Evolutionary conservation across 176 grass and related monocot genomes (phyloP).

Genomic region (Eremochloa ophiuroides): DNA sequence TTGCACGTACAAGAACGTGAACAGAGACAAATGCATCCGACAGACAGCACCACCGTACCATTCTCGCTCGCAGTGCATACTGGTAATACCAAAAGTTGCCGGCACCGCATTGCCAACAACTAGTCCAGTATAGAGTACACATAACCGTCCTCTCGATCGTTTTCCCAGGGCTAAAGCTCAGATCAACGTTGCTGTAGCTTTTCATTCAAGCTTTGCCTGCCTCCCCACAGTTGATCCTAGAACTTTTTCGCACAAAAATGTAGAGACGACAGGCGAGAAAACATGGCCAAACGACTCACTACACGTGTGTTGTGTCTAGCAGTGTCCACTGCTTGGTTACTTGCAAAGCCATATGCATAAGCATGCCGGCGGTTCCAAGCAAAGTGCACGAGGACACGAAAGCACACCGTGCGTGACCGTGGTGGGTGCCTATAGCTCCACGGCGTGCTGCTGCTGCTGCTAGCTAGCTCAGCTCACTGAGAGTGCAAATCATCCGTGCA

Average conservation of each 20-base stretch:
- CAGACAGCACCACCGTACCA: too few species aligned
- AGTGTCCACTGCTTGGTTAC: not conserved
- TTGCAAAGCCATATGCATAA: not conserved
- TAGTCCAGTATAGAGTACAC: not conserved
- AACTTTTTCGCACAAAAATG: not conserved
- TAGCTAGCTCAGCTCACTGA: not conserved
- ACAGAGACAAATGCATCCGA: too few species aligned
- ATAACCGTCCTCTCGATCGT: not conserved
- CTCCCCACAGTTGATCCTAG: not conserved
- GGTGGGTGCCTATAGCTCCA: too few species aligned
- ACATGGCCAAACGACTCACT: not conserved
- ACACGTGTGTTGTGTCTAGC: not conserved
- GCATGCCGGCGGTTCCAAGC: conserved; percentile 24
- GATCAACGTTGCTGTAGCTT: not conserved
- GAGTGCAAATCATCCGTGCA: not conserved
- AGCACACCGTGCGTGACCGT: not conserved
- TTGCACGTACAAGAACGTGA: too few species aligned
- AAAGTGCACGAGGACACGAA: not conserved
- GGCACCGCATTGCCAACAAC: not conserved
- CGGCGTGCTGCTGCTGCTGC: not conserved
- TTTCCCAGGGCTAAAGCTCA: not conserved
- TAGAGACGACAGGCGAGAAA: not conserved
- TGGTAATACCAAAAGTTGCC: too few species aligned
- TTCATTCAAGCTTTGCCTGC: not conserved
- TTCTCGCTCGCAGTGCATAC: too few species aligned